Percentiles rank a stretch among this genome's conserved stretches.
These are phyloP conservation scores for Trichocladium uniseriatum DNA, from an alignment of 495 filamentous ascomycete genomes.

Conservation along the genomic window DNA sequence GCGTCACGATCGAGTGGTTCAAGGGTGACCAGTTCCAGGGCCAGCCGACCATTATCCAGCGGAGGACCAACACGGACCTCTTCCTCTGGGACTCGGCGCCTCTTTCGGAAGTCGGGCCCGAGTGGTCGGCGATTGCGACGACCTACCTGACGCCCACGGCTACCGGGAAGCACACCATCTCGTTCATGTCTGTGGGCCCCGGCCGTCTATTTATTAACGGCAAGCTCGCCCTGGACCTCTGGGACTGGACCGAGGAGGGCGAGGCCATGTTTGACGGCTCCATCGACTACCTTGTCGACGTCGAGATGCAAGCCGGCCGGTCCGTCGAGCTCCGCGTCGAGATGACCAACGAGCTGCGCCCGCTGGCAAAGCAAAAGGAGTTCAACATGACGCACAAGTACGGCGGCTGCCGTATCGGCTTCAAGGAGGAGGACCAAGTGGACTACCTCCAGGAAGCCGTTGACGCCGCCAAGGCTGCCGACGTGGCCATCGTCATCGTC, in stretches of 20 bases:
- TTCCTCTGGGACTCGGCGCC: conserved; percentile 63
- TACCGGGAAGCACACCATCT: conserved; percentile 61
- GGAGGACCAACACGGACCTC: conserved; percentile 51
- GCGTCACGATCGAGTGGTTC: conserved; percentile 55
- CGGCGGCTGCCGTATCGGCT: conserved; percentile 73
- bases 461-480: conserved; percentile 53
- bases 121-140: conserved; percentile 53
- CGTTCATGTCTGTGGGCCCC: conserved; percentile 66
- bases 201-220: conserved; percentile 61
- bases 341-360: conserved; percentile 54
- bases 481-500: conserved; percentile 70
- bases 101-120: conserved; percentile 44
- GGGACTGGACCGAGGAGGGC: conserved; percentile 59
- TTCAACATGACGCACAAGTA: conserved; percentile 47
- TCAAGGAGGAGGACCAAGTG: conserved; percentile 56
- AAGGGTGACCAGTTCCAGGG: conserved; percentile 53
- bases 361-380: conserved; percentile 40
- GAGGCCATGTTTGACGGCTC: conserved; percentile 55
- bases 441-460: conserved; percentile 67
- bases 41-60: conserved; percentile 43
- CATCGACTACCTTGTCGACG: conserved; percentile 43
- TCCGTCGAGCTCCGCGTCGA: conserved; percentile 45
- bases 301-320: conserved; percentile 42
- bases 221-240: conserved; percentile 62
- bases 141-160: conserved; percentile 43